Evolutionary conservation across 2,329 filamentous ascomycete species (phyloP).

Genomic region (Neofusicoccum kwambonambiense): DNA sequence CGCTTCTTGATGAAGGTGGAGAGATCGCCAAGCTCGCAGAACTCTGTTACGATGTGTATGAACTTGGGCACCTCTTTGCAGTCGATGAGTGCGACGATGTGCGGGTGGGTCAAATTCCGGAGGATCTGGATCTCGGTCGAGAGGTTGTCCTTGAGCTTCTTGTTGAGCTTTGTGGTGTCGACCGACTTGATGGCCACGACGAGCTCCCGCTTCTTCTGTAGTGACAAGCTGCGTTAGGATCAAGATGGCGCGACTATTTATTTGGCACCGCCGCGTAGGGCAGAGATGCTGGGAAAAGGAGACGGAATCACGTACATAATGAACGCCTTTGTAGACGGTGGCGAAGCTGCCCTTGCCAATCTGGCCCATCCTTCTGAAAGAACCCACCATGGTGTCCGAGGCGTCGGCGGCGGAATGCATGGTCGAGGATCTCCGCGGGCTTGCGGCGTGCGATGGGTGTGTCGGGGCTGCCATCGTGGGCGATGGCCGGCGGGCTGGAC

Average conservation of each 20-base stretch:
- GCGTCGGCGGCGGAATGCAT: slow-evolving; percentile 8
- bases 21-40: slow-evolving; percentile 91
- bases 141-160: slow-evolving; percentile 94
- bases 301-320: slow-evolving; percentile 63
- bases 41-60: slow-evolving; percentile 98
- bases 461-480: slow-evolving; percentile 15
- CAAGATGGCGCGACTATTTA: slow-evolving; percentile 4
- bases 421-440: slow-evolving; percentile 12
- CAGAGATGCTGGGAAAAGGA: neutral
- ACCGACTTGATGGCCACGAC: slow-evolving; percentile 98
- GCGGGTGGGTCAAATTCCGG: slow-evolving; percentile 88
- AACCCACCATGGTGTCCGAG: slow-evolving; percentile 56
- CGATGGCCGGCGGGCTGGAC: slow-evolving; percentile 2
- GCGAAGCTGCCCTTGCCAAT: slow-evolving; percentile 98
- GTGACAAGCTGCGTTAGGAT: slow-evolving; percentile 10
- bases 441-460: slow-evolving; percentile 10
- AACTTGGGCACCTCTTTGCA: slow-evolving; percentile 83
- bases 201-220: slow-evolving; percentile 71
- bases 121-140: slow-evolving; percentile 95
- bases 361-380: slow-evolving; percentile 80
- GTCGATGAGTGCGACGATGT: slow-evolving; percentile 94
- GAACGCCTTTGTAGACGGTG: slow-evolving; percentile 83
- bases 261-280: neutral
- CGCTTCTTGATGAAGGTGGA: slow-evolving; percentile 96
- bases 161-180: slow-evolving; percentile 84